A percentile compares a stretch with the other conserved stretches of the same genome.
Evolutionary conservation across 805 yeast genomes (phyloP).

Genomic region (Suhomyces xylopsoci): DNA sequence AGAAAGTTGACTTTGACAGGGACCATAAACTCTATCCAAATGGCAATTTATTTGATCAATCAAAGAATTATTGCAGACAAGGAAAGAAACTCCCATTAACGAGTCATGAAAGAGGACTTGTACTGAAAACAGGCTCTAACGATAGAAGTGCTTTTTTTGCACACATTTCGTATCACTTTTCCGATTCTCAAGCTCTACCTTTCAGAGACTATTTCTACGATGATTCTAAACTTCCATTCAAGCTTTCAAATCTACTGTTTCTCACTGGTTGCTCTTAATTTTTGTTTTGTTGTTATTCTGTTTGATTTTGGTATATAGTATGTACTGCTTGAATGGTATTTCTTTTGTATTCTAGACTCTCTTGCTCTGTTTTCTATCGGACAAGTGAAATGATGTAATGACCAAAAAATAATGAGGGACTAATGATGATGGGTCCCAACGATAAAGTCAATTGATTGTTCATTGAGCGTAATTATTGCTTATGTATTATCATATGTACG

Average conservation of each 20-base stretch:
- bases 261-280: background rate
- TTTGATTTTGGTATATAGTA: background rate
- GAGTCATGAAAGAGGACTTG: background rate
- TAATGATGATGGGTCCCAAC: background rate
- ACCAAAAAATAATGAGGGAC: background rate
- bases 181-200: background rate
- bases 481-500: background rate
- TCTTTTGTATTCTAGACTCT: constrained; percentile 2
- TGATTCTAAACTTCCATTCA: background rate
- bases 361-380: background rate
- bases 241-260: background rate
- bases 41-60: constrained; percentile 68
- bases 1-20: constrained; percentile 70
- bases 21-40: constrained; percentile 61
- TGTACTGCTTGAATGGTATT: constrained; percentile 1
- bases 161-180: background rate
- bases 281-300: background rate
- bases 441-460: background rate
- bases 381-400: background rate
- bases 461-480: background rate
- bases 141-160: background rate
- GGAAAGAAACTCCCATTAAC: constrained; percentile 37
- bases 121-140: background rate
- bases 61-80: constrained; percentile 68
- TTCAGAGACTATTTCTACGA: background rate